Percentiles rank a stretch among this genome's conserved stretches.
phyloP scores from a whole-genome alignment of 2,329 filamentous ascomycete genomes.

The Ascochyta rabiei region DNA sequence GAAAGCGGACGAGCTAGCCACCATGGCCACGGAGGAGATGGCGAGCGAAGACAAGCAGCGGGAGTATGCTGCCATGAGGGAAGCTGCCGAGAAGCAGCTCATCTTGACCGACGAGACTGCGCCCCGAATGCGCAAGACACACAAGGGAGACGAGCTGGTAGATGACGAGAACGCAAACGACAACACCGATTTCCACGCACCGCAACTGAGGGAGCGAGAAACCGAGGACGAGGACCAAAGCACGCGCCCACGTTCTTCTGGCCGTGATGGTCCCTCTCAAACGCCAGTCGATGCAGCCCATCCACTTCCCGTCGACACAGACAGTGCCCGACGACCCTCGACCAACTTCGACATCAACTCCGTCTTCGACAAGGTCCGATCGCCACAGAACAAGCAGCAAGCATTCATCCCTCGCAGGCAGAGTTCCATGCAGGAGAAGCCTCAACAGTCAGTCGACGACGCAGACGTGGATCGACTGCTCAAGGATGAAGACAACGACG shows the following conservation, averaged over 20 bases:
- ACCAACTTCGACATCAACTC: slow-evolving; percentile 81
- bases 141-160: slow-evolving; percentile 92
- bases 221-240: slow-evolving; percentile 32
- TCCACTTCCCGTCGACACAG: slow-evolving; percentile 47
- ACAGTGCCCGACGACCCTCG: slow-evolving; percentile 58
- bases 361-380: slow-evolving; percentile 83
- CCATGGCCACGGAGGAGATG: slow-evolving; percentile 89
- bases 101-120: slow-evolving; percentile 75
- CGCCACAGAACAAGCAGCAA: slow-evolving; percentile 63
- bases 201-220: slow-evolving; percentile 34
- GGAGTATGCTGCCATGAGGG: slow-evolving; percentile 77
- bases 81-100: slow-evolving; percentile 79
- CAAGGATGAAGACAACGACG: slow-evolving; percentile 78
- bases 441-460: slow-evolving; percentile 70
- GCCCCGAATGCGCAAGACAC: slow-evolving; percentile 82
- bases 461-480: slow-evolving; percentile 89
- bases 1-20: slow-evolving; percentile 76
- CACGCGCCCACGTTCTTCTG: slow-evolving; percentile 24
- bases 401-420: slow-evolving; percentile 58
- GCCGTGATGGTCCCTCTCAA: slow-evolving; percentile 24
- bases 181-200: slow-evolving; percentile 38
- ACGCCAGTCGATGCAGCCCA: slow-evolving; percentile 24
- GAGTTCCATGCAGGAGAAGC: slow-evolving; percentile 54
- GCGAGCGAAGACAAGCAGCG: slow-evolving; percentile 87
- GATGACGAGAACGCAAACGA: slow-evolving; percentile 65